Evolutionary conservation across 371 early-diverging fungal species (phyloP), one percentile per base, ranked within the genome.

Genomic region (Apophysomyces elegans): DNA sequence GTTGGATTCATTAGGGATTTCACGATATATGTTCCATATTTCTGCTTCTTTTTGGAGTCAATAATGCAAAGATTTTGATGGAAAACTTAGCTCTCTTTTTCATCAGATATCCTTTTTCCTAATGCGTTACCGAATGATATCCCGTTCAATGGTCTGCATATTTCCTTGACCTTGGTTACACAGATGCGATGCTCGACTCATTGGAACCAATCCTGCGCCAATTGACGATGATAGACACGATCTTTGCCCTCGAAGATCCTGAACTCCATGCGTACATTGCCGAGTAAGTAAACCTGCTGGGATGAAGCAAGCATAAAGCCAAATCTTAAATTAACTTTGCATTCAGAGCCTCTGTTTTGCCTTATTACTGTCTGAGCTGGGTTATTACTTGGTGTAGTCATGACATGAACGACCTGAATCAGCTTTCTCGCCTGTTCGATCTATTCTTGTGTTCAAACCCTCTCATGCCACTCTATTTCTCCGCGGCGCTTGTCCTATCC

Each of bases 311-410:
- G 26, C 2, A 26, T 26, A 26, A 26, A 6, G 32, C 38, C 58
- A n/a, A 32, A 14, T 37, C 14, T 39, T 50, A 8, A 39, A 13
- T 54, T 62, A 60, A 4, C 57, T 62, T 5, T 37, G 38, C 45
- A 11, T 38, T 60, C 67, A 85, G 86, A 54, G 77, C 88, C 8
- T 80, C 83, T 18, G 85, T 91, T 6, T 80, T 88, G n/a, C 93
- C 94, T 2, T 92, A 89, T 69, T 95, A 92, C 67, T 85, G 86
- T 41, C 77, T 95, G 38, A 88, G 90, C 63, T 94, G 94, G 94
- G 85, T 95, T 8, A 80, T 95, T 54, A 92, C 95, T 13, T 95
- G 96, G 96, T 91, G 87, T 71, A 88, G 91, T 36, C 95, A 95
- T 71, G 90, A 94, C 63, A 56, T 95, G 5, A 67, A 75, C 37